Conservation (phyloP, 495 filamentous ascomycete genomes). For the Aspergillus avenaceus region DNA sequence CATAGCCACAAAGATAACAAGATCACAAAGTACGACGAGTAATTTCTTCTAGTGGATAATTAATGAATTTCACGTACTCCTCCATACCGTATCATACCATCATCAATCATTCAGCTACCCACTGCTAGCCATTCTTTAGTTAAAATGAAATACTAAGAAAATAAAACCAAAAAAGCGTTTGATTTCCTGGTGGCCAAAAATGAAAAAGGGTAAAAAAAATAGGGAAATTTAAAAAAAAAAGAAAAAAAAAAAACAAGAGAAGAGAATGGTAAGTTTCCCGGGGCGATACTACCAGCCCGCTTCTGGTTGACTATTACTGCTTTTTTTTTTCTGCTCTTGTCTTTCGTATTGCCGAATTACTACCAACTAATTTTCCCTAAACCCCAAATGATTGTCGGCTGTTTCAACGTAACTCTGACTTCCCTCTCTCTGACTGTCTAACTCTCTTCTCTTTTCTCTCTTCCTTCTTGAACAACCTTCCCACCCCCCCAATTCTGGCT, state of each 20-base stretch:
- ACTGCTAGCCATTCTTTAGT: not conserved
- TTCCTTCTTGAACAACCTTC: conserved; percentile 1
- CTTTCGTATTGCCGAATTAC: not conserved
- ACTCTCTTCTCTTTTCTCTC: conserved; percentile 16
- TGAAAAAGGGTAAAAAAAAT: not conserved
- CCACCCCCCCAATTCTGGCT: no score
- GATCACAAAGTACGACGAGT: not conserved
- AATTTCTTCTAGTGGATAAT: not conserved
- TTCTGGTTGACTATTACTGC: not conserved
- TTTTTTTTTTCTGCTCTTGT: not conserved
- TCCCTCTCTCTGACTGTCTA: conserved; percentile 19
- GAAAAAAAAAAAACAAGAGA: not conserved
- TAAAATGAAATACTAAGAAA: not conserved
- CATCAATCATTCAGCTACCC: not conserved
- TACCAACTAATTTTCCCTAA: conserved; percentile 11
- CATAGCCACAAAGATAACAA: not conserved
- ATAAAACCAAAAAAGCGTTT: no score
- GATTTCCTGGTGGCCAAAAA: not conserved
- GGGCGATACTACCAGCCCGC: conserved; percentile 7
- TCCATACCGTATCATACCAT: not conserved
- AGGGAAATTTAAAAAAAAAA: no score
- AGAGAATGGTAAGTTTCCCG: conserved; percentile 5
- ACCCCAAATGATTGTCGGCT: conserved; percentile 13
- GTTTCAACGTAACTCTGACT: conserved; percentile 12
- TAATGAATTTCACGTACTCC: not conserved